Percentiles rank a stretch among this genome's conserved stretches.
Conservation (phyloP, 192 early-diverging fungal species). For the Kickxella alabastrina region DNA sequence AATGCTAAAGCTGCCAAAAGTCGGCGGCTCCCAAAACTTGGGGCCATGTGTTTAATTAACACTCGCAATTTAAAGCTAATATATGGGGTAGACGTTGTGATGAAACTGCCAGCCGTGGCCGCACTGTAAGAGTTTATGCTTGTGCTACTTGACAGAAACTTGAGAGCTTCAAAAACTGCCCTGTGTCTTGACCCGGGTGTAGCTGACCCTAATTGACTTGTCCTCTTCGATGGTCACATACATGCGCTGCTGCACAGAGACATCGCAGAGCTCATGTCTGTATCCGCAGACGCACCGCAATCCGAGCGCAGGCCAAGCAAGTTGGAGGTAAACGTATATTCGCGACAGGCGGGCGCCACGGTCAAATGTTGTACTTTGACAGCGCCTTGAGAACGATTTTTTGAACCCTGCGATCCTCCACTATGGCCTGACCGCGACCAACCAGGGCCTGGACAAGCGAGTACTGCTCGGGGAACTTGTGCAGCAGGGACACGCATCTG, state of each 20-base stretch:
- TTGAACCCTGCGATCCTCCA: conserved; percentile 33
- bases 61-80: no score
- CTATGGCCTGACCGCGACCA: conserved; percentile 19
- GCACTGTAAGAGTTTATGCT: no score
- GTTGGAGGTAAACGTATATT: conserved; percentile 30
- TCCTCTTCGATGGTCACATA: conserved; percentile 29
- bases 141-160: no score
- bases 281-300: no score
- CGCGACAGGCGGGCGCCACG: conserved; percentile 16
- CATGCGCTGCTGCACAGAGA: conserved; percentile 29
- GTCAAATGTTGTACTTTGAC: conserved; percentile 30
- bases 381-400: conserved; percentile 39
- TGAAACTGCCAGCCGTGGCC: no score
- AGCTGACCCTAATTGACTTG: conserved; percentile 31
- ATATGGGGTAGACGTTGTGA: no score
- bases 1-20: no score
- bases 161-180: conserved; percentile 1
- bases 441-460: conserved; percentile 34
- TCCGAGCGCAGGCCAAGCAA: not conserved
- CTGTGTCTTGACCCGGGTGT: conserved; percentile 16
- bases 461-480: conserved; percentile 47
- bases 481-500: conserved; percentile 40
- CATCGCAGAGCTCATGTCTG: no score
- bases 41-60: no score
- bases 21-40: no score